These are phyloP conservation scores for Penicillium sclerotiorum DNA, from an alignment of 2,329 filamentous ascomycete species.

Conservation along the genomic window DNA sequence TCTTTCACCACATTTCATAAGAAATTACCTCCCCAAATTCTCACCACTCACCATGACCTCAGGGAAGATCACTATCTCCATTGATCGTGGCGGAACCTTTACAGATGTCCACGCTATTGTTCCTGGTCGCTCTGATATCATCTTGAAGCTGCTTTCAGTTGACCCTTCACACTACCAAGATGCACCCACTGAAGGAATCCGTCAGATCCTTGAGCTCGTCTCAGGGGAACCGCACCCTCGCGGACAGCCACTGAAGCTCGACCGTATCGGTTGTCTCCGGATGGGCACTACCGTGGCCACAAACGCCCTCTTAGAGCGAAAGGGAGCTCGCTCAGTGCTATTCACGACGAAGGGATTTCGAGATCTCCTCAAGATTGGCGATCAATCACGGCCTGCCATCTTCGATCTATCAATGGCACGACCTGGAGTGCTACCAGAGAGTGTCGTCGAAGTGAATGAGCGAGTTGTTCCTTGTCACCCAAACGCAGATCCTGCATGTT, in stretches of 20 bases:
- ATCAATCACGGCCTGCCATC: constrained; percentile 85
- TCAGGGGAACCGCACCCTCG: constrained; percentile 40
- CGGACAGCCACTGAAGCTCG: constrained; percentile 38
- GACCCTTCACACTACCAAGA: constrained; percentile 45
- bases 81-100: constrained; percentile 46
- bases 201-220: constrained; percentile 62
- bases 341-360: constrained; percentile 86
- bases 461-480: constrained; percentile 73
- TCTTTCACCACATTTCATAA: not conserved
- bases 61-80: constrained; percentile 41
- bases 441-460: constrained; percentile 84
- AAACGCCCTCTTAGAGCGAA: constrained; percentile 85
- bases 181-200: constrained; percentile 76
- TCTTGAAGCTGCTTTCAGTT: constrained; percentile 45
- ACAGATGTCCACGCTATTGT: constrained; percentile 44
- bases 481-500: constrained; percentile 65
- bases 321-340: constrained; percentile 84
- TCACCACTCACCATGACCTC: constrained; percentile 23
- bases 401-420: constrained; percentile 87
- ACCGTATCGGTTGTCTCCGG: constrained; percentile 60
- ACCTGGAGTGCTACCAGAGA: constrained; percentile 81
- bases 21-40: no score
- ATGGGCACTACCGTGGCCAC: constrained; percentile 96
- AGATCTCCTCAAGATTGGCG: constrained; percentile 85
- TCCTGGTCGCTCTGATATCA: constrained; percentile 40